Evolutionary conservation across 306 rosid genomes (phyloP).

Genomic region (Lathyrus aphaca): DNA sequence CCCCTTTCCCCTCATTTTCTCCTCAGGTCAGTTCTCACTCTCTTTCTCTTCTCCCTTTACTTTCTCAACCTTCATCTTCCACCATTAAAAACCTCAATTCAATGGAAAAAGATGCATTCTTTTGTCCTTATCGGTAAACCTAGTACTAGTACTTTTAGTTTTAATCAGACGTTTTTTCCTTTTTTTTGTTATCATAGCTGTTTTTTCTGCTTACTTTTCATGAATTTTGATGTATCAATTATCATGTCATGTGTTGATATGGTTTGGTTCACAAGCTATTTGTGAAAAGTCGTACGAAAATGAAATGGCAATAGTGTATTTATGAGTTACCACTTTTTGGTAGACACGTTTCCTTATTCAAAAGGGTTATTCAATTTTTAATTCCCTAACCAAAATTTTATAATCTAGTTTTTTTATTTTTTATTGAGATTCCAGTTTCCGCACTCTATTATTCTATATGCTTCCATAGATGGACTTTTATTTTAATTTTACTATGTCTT

Average conservation of each 20-base stretch:
- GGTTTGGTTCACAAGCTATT: neutral
- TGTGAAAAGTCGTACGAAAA: neutral
- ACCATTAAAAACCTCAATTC: neutral
- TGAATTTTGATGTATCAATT: neutral
- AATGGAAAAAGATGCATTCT: neutral
- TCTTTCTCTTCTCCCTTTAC: neutral
- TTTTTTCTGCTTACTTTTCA: neutral
- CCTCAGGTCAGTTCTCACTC: neutral
- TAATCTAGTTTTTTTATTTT: neutral
- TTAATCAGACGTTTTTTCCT: neutral
- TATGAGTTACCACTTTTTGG: neutral
- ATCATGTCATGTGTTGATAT: neutral
- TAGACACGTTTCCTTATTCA: constrained; percentile 10
- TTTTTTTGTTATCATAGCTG: too few species aligned
- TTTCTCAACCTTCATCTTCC: neutral
- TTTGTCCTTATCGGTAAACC: neutral
- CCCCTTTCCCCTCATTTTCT: neutral
- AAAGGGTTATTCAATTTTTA: neutral
- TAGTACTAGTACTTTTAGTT: too few species aligned
- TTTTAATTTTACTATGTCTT: constrained; percentile 25
- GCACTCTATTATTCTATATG: constrained; percentile 22
- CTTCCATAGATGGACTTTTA: constrained; percentile 9
- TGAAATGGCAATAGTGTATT: neutral
- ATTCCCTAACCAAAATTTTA: neutral
- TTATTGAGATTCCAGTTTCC: neutral